phyloP scores from a whole-genome alignment of 495 filamentous ascomycete species.

The Rusavskia elegans region DNA sequence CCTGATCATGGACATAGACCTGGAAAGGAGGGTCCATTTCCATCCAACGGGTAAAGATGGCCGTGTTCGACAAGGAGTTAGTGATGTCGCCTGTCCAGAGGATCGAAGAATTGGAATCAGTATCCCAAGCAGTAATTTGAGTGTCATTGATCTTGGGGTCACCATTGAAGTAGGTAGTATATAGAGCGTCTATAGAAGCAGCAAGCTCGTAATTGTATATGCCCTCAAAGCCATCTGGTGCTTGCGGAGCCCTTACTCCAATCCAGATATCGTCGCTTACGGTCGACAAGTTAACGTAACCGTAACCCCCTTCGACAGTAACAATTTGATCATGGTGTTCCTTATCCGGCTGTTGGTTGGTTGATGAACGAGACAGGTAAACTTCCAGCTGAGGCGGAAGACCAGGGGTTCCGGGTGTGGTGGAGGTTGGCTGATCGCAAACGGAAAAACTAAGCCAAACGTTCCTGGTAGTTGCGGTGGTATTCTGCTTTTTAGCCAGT shows the following conservation, averaged over 20 bases:
- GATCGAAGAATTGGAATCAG: conserved; percentile 59
- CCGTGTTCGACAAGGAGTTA: conserved; percentile 34
- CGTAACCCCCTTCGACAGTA: conserved; percentile 43
- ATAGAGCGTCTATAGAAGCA: conserved; percentile 61
- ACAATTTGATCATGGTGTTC: conserved; percentile 23
- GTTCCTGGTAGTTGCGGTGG: neutral
- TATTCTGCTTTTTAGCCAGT: neutral
- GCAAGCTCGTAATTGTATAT: conserved; percentile 65
- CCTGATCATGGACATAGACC: conserved; percentile 59
- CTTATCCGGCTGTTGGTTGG: conserved; percentile 54
- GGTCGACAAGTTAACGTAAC: conserved; percentile 29
- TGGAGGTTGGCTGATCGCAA: conserved; percentile 11
- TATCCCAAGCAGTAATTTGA: conserved; percentile 54
- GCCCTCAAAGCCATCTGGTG: conserved; percentile 37
- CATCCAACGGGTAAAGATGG: conserved; percentile 36
- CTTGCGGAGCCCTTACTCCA: conserved; percentile 47
- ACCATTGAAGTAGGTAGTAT: conserved; percentile 38
- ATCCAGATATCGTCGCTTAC: conserved; percentile 53
- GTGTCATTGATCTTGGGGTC: neutral
- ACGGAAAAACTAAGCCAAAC: conserved; percentile 8
- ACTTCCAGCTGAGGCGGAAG: conserved; percentile 56
- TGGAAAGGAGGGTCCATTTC: conserved; percentile 46
- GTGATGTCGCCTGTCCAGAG: conserved; percentile 60
- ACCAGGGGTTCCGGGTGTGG: conserved; percentile 1
- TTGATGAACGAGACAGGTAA: conserved; percentile 52